Conservation (phyloP, 768 basidiomycete genomes). For the Harrya chromipes region DNA sequence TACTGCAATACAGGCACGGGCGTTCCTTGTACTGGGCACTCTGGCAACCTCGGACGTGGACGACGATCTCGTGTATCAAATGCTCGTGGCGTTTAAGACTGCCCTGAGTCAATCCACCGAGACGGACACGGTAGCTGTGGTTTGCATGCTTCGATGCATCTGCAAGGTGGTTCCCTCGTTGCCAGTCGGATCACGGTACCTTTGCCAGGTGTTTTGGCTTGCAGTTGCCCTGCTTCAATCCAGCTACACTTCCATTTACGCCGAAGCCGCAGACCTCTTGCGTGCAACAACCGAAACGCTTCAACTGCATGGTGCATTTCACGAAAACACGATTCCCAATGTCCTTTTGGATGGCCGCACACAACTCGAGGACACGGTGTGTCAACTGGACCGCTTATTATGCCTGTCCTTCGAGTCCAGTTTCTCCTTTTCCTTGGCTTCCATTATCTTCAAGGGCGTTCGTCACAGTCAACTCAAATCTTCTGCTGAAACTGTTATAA, state of each 20-base stretch:
- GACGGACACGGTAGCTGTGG: constrained; percentile 65
- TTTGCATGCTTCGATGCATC: constrained; percentile 88
- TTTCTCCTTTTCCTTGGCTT: constrained; percentile 80
- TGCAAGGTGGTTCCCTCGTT: constrained; percentile 73
- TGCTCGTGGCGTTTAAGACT: constrained; percentile 80
- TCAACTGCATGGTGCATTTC: constrained; percentile 57
- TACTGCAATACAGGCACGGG: constrained; percentile 82
- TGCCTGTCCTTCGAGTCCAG: constrained; percentile 73
- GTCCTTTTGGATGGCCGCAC: constrained; percentile 63
- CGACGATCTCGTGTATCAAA: constrained; percentile 91
- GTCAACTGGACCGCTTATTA: constrained; percentile 69
- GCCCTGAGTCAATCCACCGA: constrained; percentile 68
- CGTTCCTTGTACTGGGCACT: constrained; percentile 80
- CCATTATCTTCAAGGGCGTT: constrained; percentile 84
- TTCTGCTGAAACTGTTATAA: constrained; percentile 57
- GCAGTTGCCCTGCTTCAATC: constrained; percentile 81
- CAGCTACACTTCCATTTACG: constrained; percentile 65
- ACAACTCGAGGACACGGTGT: constrained; percentile 62
- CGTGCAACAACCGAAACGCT: constrained; percentile 63
- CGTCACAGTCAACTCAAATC: constrained; percentile 63
- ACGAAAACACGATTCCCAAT: constrained; percentile 46
- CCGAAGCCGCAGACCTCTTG: constrained; percentile 67
- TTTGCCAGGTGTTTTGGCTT: constrained; percentile 80
- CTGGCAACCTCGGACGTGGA: constrained; percentile 85
- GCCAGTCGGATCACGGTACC: constrained; percentile 64